Percentiles rank a stretch among this genome's conserved stretches.
Evolutionary conservation across 768 basidiomycete species (phyloP).

Genomic region (Pleurotus tuoliensis): DNA sequence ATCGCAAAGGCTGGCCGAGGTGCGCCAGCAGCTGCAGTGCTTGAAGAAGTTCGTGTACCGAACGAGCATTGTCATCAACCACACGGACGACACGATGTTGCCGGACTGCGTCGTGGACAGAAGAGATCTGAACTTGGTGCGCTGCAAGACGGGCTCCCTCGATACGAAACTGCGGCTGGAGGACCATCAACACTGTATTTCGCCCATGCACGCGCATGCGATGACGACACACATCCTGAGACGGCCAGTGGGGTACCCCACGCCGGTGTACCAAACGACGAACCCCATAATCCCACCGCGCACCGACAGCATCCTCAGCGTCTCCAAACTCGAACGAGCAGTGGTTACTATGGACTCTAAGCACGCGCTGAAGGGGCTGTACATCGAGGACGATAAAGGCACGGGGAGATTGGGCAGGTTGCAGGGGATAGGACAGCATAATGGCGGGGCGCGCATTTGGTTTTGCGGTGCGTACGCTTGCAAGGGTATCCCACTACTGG

Average conservation of each 20-base stretch:
- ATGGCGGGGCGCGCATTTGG: conserved; percentile 49
- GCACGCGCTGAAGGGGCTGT: conserved; percentile 44
- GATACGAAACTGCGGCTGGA: neutral
- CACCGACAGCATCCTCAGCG: conserved; percentile 46
- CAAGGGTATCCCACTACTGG: conserved; percentile 71
- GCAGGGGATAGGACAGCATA: conserved; percentile 45
- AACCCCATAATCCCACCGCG: conserved; percentile 61
- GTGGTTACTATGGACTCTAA: conserved; percentile 50
- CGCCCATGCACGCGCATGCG: conserved; percentile 39
- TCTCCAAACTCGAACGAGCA: conserved; percentile 61
- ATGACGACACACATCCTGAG: conserved; percentile 69
- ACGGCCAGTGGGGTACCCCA: conserved; percentile 30
- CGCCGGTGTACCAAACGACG: conserved; percentile 61
- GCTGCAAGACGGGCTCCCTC: conserved; percentile 9
- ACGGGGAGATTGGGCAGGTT: conserved; percentile 39
- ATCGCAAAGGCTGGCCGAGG: conserved; percentile 21
- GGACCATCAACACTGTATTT: conserved; percentile 27
- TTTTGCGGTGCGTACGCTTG: conserved; percentile 71
- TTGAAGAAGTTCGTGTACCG: conserved; percentile 53
- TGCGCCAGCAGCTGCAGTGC: conserved; percentile 41
- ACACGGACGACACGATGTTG: conserved; percentile 57
- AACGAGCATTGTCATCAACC: conserved; percentile 62
- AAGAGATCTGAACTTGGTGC: conserved; percentile 59
- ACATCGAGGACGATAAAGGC: conserved; percentile 27
- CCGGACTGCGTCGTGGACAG: conserved; percentile 47